Evolutionary conservation across 768 basidiomycete species (phyloP).

Genomic region (Clathrus columnatus): DNA sequence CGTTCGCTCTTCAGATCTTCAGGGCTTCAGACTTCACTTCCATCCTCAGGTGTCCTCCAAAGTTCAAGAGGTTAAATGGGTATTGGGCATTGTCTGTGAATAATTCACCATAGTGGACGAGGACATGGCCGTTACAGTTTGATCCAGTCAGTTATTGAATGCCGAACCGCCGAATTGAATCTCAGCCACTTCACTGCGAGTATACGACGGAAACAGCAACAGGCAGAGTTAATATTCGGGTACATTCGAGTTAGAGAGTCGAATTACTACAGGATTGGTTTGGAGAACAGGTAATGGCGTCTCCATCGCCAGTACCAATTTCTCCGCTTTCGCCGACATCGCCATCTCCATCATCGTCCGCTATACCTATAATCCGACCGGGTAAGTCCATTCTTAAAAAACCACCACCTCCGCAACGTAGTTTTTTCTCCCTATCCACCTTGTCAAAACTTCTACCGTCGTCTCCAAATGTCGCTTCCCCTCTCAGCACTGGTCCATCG

Average conservation of each 20-base stretch:
- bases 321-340: conserved; percentile 9
- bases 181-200: not conserved
- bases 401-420: conserved; percentile 57
- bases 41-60: too few relatives aligned
- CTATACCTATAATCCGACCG: conserved; percentile 69
- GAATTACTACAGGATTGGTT: not conserved
- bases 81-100: too few relatives aligned
- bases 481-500: conserved; percentile 14
- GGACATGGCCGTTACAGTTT: not conserved
- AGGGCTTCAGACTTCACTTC: too few relatives aligned
- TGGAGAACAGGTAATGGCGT: conserved; percentile 19
- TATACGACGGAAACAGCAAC: not conserved
- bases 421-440: conserved; percentile 53
- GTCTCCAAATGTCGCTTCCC: conserved; percentile 28
- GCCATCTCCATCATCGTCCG: conserved; percentile 57
- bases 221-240: not conserved
- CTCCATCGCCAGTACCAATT: conserved; percentile 39
- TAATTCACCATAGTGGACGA: not conserved
- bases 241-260: not conserved
- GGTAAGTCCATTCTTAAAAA: conserved; percentile 78
- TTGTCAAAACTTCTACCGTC: conserved; percentile 65
- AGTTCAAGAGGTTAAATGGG: too few relatives aligned
- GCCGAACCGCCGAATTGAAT: not conserved
- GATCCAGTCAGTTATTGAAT: not conserved
- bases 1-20: too few relatives aligned